Evolutionary conservation across 2,329 filamentous ascomycete genomes (phyloP), one percentile per base, ranked within the genome.

Genomic region (Botrytis galanthina): DNA sequence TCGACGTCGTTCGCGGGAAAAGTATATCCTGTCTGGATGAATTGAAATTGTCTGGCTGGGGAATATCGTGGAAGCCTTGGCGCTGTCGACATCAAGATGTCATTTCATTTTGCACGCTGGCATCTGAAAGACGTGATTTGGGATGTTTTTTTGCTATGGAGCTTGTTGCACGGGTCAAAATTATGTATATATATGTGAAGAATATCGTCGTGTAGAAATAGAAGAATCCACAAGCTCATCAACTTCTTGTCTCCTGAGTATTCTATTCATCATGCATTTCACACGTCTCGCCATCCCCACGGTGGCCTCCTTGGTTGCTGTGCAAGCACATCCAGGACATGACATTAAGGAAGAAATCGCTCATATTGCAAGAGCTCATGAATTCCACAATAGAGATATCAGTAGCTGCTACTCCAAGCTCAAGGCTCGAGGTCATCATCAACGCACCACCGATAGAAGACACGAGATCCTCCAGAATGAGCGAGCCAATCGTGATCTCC

Each of bases 401-500:
- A 72, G 73, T 37, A 63, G 71, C 22, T 74, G 69, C 20, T 63
- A 71, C 51, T 57, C 57, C n/a, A 79, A 79, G 39, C 77, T 83
- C n/a, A 81, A 81, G 76, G 79, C 79, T 62, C 79, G 82, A 61
- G 82, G 81, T 42, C 78, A 82, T 57, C 78, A 81, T 72, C 75
- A 77, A 66, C 71, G 61, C 20, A 71, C 42, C 46, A 51, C 57
- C 29, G 59, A 69, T 57, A 74, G 74, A 57, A 72, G 73, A 29
- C 54, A 69, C 71, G 73, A 74, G 22, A 74, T 73, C 20, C 44
- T 73, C 26, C 70, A 61, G 32, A 68, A 48, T 22, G 62, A 73
- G n/a, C 64, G 73, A 60, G 62, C 59, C 44, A 75, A 73, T 67
- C 71, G 74, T 22, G 73, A 71, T 39, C 61, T 75, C 44, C 37